Base-by-base conservation (phyloP, 1,139 yeast species). In the Zhuliangozyma parablackwelliae region DNA sequence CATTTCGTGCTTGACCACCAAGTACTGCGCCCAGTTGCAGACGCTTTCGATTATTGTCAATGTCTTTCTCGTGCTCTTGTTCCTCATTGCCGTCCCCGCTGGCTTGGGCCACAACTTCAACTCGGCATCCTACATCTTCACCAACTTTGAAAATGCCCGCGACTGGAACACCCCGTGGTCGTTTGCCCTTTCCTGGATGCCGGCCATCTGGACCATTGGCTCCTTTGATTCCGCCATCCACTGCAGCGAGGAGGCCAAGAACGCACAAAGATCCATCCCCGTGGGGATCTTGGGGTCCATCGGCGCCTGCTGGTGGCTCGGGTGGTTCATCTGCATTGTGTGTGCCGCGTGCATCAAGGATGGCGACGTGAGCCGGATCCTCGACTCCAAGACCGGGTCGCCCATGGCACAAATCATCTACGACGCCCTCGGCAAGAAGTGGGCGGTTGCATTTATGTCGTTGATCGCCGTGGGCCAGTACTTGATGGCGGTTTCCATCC, bases 211-310 rank as follows among this genome's bases (percentile, higher is more conserved):
- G 83, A 75, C 80, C 11, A 77, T 78, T 48, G 80, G 81, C 44
- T 80, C 85, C 0, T 82, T 80, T 51, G 90, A 82, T 54, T 75
- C 84, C 6, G 80, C 83, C 47, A 79, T 82, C 34, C 90, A 82
- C 56, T 76, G 81, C 74, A 70, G 81, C 23, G 92, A 83, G 56
- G 90, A 83, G 53, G 84, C 85, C 21, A 65, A 67, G 31, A 75
- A 80, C 50, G 87, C 90, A 10, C 68, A 80, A 21, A 66, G 63
- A 37, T 78, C 86, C n/a, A 81, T 82, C 12, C 88, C 90, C 9
- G 58, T 75, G 31, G 90, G 88, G 25, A 82, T 65, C 20, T 47
- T 61, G 20, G 69, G 69, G 4, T 54, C 64, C 20, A 80, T 81
- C 42, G 49, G 70, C 12, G 71, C 67, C 33, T 80, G 89, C 56